These are phyloP conservation scores for Blastosporella zonata DNA, from an alignment of 1,284 basidiomycete species.

Conservation along the genomic window DNA sequence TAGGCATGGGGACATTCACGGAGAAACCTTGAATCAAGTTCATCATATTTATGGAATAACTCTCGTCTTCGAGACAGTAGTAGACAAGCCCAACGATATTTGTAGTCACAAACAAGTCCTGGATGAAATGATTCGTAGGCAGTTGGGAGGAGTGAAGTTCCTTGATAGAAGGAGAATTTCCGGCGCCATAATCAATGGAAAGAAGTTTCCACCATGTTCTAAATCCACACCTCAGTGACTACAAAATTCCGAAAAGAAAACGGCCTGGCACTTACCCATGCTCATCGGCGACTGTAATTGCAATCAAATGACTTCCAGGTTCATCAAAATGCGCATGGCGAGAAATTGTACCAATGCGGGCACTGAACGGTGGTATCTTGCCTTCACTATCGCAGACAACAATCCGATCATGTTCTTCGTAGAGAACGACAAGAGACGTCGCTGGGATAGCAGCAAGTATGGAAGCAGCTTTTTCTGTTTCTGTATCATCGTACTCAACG, in stretches of 20 bases:
- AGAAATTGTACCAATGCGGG: constrained; percentile 2
- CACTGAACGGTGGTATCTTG: constrained; percentile 1
- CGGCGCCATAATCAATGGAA: constrained; percentile 5
- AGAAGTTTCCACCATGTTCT: neutral
- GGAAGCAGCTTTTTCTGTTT: neutral
- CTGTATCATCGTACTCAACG: neutral
- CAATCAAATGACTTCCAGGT: constrained; percentile 14
- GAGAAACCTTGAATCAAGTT: constrained; percentile 2
- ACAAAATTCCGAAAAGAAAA: neutral
- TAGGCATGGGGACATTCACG: neutral
- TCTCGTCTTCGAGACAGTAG: too few species aligned
- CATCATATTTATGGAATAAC: neutral
- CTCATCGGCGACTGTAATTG: neutral
- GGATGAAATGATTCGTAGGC: neutral
- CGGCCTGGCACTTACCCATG: neutral
- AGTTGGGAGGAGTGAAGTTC: neutral
- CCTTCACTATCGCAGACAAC: constrained; percentile 16
- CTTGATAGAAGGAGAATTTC: neutral
- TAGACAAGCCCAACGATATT: neutral
- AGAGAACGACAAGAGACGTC: constrained; percentile 16
- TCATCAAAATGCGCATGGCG: constrained; percentile 14
- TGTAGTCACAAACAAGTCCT: neutral
- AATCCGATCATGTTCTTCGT: neutral
- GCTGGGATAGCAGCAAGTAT: constrained; percentile 19
- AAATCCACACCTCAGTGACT: neutral